Conservation (phyloP, 345 rosid genomes). For the Boechera divaricarpa region DNA sequence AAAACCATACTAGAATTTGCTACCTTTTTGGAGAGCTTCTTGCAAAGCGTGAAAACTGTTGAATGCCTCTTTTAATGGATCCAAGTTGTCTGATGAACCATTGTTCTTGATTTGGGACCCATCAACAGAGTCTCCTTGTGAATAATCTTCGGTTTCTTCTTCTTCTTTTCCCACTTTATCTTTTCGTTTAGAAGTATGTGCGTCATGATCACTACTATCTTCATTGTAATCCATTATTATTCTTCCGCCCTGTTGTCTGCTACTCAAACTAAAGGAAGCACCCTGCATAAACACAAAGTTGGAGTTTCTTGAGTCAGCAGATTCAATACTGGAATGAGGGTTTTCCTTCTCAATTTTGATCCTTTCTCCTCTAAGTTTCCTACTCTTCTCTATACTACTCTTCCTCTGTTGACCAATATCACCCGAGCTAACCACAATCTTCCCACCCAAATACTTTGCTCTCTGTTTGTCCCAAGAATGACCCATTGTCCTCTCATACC, state of each 20-base stretch:
- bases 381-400: conserved; percentile 58
- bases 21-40: conserved; percentile 72
- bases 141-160: conserved; percentile 51
- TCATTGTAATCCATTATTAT: conserved; percentile 58
- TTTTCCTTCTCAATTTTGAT: conserved; percentile 79
- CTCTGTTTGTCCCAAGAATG: conserved; percentile 52
- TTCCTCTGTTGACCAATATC: conserved; percentile 61
- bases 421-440: conserved; percentile 49
- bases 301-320: conserved; percentile 83
- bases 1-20: conserved; percentile 21
- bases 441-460: conserved; percentile 54
- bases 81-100: conserved; percentile 49
- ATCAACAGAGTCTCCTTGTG: conserved; percentile 55
- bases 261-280: conserved; percentile 53
- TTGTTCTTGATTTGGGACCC: conserved; percentile 52
- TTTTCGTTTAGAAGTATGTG: conserved; percentile 24
- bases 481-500: conserved; percentile 51
- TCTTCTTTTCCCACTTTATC: conserved; percentile 45
- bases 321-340: conserved; percentile 84
- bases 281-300: conserved; percentile 81
- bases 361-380: conserved; percentile 83
- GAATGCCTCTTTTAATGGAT: conserved; percentile 62
- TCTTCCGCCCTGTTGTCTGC: conserved; percentile 59
- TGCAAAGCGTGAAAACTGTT: conserved; percentile 61
- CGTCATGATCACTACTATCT: conserved; percentile 61